These are phyloP conservation scores for Aegilops tauschii DNA, from an alignment of 176 grass and related monocot genomes.

Conservation along the genomic window DNA sequence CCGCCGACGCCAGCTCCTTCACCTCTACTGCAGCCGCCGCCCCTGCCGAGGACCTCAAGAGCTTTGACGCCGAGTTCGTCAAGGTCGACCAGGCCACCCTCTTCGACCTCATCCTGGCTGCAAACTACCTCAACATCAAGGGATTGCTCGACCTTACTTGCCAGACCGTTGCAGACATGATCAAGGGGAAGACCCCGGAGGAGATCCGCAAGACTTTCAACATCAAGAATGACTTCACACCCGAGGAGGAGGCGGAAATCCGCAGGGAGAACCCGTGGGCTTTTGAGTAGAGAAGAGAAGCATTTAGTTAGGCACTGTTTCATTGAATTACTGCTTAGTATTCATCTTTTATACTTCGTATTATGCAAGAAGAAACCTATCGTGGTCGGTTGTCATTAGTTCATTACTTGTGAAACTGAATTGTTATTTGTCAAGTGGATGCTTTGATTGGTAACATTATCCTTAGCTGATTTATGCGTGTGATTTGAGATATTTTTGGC, in stretches of 20 bases:
- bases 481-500: neutral
- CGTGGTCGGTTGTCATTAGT: no score
- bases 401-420: no score
- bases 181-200: slow-evolving; percentile 38
- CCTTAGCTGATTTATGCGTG: neutral
- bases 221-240: neutral
- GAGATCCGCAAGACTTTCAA: slow-evolving; percentile 40
- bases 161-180: slow-evolving; percentile 40
- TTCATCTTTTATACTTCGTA: no score
- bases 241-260: slow-evolving; percentile 36
- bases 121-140: slow-evolving; percentile 49
- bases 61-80: slow-evolving; percentile 49
- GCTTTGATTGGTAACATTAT: neutral
- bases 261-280: slow-evolving; percentile 47
- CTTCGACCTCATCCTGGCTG: slow-evolving; percentile 56
- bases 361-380: no score
- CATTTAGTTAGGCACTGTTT: no score
- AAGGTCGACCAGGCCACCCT: slow-evolving; percentile 61
- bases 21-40: neutral
- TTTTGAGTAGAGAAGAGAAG: neutral
- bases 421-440: no score
- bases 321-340: no score
- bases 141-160: slow-evolving; percentile 37
- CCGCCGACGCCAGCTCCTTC: no score
- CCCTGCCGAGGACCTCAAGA: neutral